A percentile compares a stretch with the other conserved stretches of the same genome.
These are phyloP conservation scores for Tetrahymena malaccensis DNA, from an alignment of 73 alveolate genomes.

Conservation along the genomic window DNA sequence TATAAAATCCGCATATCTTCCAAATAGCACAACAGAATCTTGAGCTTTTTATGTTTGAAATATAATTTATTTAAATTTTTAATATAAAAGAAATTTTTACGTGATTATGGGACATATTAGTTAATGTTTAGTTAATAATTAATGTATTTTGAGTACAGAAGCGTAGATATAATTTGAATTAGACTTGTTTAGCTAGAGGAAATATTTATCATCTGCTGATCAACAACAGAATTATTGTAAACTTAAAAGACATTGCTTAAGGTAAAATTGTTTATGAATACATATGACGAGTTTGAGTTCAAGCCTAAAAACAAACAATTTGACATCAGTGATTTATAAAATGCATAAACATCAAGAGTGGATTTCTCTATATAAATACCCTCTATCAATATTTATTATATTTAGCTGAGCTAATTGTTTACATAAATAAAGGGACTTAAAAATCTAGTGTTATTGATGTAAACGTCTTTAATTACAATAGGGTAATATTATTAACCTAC, in stretches of 20 bases:
- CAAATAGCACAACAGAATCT: neutral
- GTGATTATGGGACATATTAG: neutral
- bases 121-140: neutral
- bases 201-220: neutral
- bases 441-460: neutral
- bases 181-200: neutral
- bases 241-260: neutral
- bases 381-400: neutral
- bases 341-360: neutral
- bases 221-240: neutral
- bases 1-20: neutral
- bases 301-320: neutral
- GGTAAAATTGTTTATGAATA: neutral
- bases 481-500: neutral
- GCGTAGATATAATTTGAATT: neutral
- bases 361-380: neutral
- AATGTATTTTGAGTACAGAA: neutral
- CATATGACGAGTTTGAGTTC: neutral
- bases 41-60: neutral
- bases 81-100: neutral
- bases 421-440: neutral
- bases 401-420: neutral
- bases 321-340: neutral
- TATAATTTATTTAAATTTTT: neutral
- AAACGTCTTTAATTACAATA: neutral